These are phyloP conservation scores for Fraxinus latifolia DNA, from an alignment of 305 asterid genomes.

Conservation along the genomic window DNA sequence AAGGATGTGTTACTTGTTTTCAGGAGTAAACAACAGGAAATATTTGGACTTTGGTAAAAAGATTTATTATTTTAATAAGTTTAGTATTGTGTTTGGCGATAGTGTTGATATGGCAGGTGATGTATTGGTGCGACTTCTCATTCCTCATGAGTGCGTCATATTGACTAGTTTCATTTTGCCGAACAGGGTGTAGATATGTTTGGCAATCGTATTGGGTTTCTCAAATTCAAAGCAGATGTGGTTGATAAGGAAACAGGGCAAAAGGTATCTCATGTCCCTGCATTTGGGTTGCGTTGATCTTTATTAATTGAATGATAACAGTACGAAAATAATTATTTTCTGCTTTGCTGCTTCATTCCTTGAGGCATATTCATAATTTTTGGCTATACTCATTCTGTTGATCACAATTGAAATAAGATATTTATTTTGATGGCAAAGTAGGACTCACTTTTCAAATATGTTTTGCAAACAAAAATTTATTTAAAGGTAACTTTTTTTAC, in stretches of 20 bases:
- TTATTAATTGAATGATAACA: neutral
- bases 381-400: neutral
- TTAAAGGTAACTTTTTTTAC: neutral
- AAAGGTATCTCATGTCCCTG: slow-evolving; percentile 41
- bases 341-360: neutral
- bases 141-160: neutral
- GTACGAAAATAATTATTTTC: neutral
- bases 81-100: neutral
- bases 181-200: slow-evolving; percentile 87
- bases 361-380: neutral
- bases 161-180: slow-evolving; percentile 27
- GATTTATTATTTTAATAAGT: neutral
- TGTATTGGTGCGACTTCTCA: neutral
- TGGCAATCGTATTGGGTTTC: slow-evolving; percentile 85
- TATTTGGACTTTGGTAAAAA: neutral
- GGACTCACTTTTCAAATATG: neutral
- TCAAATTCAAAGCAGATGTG: slow-evolving; percentile 83
- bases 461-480: neutral
- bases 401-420: neutral
- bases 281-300: slow-evolving; percentile 13
- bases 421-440: neutral
- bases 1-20: neutral
- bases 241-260: slow-evolving; percentile 65
- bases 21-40: neutral
- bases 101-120: neutral